Conservation (phyloP, 768 basidiomycete genomes). For the Pulveroboletus sp. region DNA sequence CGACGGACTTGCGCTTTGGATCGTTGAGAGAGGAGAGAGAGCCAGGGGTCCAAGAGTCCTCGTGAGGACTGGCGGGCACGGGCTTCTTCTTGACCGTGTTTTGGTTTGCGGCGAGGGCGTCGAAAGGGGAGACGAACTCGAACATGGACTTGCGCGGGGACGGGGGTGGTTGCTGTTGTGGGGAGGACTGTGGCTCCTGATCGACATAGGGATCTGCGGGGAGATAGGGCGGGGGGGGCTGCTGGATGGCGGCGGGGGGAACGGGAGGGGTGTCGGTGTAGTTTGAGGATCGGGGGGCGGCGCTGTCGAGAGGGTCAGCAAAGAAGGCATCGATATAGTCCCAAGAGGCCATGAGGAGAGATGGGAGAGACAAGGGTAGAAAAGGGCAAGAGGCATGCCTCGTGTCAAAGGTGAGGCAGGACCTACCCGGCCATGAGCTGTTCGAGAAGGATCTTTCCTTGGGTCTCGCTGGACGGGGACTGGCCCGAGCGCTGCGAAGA, state of each 20-base stretch:
- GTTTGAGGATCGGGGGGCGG: slow-evolving; percentile 44
- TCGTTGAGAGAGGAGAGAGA: slow-evolving; percentile 29
- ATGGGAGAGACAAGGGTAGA: slow-evolving; percentile 20
- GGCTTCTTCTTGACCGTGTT: slow-evolving; percentile 66
- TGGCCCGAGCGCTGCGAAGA: slow-evolving; percentile 52
- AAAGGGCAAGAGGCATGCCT: slow-evolving; percentile 21
- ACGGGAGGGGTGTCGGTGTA: slow-evolving; percentile 48
- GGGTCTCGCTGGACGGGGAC: slow-evolving; percentile 59
- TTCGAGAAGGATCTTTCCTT: slow-evolving; percentile 74
- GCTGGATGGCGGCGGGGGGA: slow-evolving; percentile 49
- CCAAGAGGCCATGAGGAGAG: slow-evolving; percentile 30
- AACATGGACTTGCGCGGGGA: slow-evolving; percentile 81
- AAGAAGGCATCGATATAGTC: slow-evolving; percentile 31
- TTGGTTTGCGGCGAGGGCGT: slow-evolving; percentile 59
- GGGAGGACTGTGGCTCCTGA: slow-evolving; percentile 26
- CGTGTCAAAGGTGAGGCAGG: slow-evolving; percentile 27
- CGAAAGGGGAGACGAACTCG: slow-evolving; percentile 82
- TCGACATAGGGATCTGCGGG: slow-evolving; percentile 36
- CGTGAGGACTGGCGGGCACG: slow-evolving; percentile 52
- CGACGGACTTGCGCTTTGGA: slow-evolving; percentile 82
- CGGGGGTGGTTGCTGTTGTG: slow-evolving; percentile 51
- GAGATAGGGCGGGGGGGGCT: slow-evolving; percentile 29
- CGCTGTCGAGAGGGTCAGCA: slow-evolving; percentile 33
- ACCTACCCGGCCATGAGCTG: slow-evolving; percentile 81
- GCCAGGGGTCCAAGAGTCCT: slow-evolving; percentile 56